Evolutionary conservation across 257 asterid species (phyloP), one percentile per base, ranked within the genome.

Genomic region (Datura wrightii): DNA sequence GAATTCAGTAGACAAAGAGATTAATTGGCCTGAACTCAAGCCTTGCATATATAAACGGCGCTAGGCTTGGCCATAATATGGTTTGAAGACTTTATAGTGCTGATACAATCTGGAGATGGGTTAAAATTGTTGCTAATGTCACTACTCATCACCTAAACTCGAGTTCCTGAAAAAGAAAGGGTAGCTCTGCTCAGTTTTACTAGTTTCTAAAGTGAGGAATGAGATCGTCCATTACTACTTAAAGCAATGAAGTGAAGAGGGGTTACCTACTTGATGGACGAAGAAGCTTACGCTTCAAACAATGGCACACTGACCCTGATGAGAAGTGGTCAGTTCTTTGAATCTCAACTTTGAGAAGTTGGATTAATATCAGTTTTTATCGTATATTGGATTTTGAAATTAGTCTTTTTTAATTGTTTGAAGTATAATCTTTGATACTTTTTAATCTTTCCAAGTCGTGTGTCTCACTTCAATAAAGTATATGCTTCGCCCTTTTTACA

Each of bases 11-110:
- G 67, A 74, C 7, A 83, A 10, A 53, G 85, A 67, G 37, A 52
- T 83, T 19, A 74, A 53, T 53, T 83, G 85, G 85, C 85, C 85
- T 16, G 85, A 67, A 63, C 80, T 83, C 66, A 83, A 83, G 54
- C 55, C 85, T 18, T 83, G 85, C 34, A 67, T 83, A 37, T 83
- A 83, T 34, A 83, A 67, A 8, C 85, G 85, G 13, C 85, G 85
- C 34, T 83, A 37, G 52, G 80, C 52, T n/a, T 52, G 46, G 62
- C 31, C 62, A 48, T 31, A 50, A 76, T 76, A 50, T 50, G 44
- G 82, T 14, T 34, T 14, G n/a, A 52, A 48, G 60, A 24, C 2
- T 24, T 14, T 31, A 50, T 24, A 6, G 8, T 24, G 44, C 62
- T 31, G 24, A 44, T 11, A 8, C 62, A 50, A 6, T 24, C 11